These are phyloP conservation scores for Whalleya microplaca DNA, from an alignment of 2,329 filamentous ascomycete genomes.

Conservation along the genomic window DNA sequence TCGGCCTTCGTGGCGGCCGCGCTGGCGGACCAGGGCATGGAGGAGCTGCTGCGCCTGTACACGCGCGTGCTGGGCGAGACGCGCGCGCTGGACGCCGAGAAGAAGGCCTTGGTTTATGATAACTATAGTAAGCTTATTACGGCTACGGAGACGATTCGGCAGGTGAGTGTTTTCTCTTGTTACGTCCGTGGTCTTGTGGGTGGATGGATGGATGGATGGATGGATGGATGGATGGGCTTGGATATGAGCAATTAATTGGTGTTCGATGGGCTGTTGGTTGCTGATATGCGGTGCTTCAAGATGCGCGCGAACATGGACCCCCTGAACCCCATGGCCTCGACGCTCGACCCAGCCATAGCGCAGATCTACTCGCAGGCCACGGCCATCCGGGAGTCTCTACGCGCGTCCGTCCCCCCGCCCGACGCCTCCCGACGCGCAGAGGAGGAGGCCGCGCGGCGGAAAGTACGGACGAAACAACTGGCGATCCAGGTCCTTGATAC, in stretches of 20 bases:
- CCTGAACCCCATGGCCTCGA: conserved; percentile 72
- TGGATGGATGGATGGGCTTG: too few relatives aligned
- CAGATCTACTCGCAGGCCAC: conserved; percentile 70
- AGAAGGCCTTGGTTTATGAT: conserved; percentile 96
- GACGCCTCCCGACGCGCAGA: conserved; percentile 44
- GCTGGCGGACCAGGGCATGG: conserved; percentile 65
- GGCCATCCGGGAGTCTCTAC: conserved; percentile 56
- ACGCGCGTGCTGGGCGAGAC: conserved; percentile 79
- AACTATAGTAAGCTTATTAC: conserved; percentile 97
- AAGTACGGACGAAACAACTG: conserved; percentile 54
- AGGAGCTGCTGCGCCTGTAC: conserved; percentile 72
- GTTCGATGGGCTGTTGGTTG: background rate
- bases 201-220: too few relatives aligned
- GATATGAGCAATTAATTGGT: too few relatives aligned
- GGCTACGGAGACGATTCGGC: conserved; percentile 94
- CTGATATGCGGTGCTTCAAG: conserved; percentile 39
- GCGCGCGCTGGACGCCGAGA: conserved; percentile 87
- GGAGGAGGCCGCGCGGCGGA: conserved; percentile 40
- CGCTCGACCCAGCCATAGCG: conserved; percentile 72
- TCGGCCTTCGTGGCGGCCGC: conserved; percentile 68
- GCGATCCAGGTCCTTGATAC: conserved; percentile 66
- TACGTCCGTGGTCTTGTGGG: background rate
- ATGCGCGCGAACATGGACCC: conserved; percentile 85
- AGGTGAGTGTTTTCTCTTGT: conserved; percentile 47
- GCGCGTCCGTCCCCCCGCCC: conserved; percentile 51